Evolutionary conservation across 2,329 filamentous ascomycete species (phyloP).

Genomic region (Xylaria multiplex): DNA sequence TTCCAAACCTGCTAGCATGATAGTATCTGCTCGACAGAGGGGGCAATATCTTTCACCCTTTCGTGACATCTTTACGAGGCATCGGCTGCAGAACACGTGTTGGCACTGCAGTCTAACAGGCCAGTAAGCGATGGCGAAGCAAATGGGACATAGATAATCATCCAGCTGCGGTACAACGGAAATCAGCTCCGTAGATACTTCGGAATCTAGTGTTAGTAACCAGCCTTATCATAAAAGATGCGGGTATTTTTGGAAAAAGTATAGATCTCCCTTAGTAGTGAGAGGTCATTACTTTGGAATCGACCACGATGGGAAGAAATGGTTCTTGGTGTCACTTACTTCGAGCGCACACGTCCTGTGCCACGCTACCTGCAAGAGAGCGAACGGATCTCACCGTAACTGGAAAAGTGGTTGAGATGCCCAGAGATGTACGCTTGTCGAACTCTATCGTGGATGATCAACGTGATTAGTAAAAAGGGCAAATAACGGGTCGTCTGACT

Average conservation of each 20-base stretch:
- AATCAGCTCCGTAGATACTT: conserved; percentile 77
- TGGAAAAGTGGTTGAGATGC: conserved; percentile 72
- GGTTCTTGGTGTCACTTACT: conserved; percentile 22
- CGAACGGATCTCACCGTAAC: conserved; percentile 66
- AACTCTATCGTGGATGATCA: conserved; percentile 67
- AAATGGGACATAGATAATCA: conserved; percentile 85
- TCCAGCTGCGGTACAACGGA: conserved; percentile 81
- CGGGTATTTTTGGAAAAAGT: too few species aligned
- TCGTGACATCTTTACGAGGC: conserved; percentile 81
- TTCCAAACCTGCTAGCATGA: conserved; percentile 75
- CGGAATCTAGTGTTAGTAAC: conserved; percentile 20
- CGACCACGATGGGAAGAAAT: background rate
- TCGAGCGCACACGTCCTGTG: conserved; percentile 76
- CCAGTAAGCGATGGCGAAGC: conserved; percentile 80
- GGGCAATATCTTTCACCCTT: conserved; percentile 76
- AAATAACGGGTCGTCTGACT: conserved; percentile 41
- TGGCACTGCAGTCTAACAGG: conserved; percentile 80
- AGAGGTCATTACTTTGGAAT: background rate
- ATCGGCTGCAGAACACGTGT: conserved; percentile 86
- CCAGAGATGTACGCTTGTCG: conserved; percentile 83
- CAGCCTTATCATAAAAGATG: background rate
- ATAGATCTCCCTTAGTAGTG: background rate
- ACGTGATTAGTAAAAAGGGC: conserved; percentile 18
- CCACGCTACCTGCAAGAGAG: conserved; percentile 73
- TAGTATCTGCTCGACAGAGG: conserved; percentile 76